A percentile compares a stretch with the other conserved stretches of the same genome.
These are phyloP conservation scores for Phialocephala subalpina DNA, from an alignment of 2,329 filamentous ascomycete genomes.

Conservation along the genomic window DNA sequence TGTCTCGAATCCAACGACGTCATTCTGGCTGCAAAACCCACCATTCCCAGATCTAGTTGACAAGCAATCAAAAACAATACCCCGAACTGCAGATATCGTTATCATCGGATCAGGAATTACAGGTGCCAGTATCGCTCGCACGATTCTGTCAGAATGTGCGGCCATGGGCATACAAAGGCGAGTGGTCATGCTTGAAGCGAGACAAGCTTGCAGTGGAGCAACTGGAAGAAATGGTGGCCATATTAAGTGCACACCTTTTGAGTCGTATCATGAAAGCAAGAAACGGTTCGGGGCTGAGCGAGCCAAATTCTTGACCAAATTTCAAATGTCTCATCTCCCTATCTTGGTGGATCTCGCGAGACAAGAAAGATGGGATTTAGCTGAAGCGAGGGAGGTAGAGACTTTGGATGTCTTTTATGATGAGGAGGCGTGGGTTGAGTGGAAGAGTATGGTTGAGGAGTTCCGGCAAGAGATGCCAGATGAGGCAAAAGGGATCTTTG, in stretches of 20 bases:
- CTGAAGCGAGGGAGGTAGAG: conserved; percentile 47
- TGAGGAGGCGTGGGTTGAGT: conserved; percentile 29
- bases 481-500: conserved; percentile 19
- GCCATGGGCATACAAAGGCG: conserved; percentile 29
- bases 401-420: conserved; percentile 50
- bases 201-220: conserved; percentile 57
- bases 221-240: conserved; percentile 63
- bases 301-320: conserved; percentile 52
- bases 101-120: conserved; percentile 65
- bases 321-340: conserved; percentile 53
- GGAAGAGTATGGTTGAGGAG: conserved; percentile 43
- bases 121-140: conserved; percentile 50
- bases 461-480: conserved; percentile 51
- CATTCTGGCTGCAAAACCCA: conserved; percentile 57
- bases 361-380: conserved; percentile 39
- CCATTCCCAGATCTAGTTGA: conserved; percentile 52
- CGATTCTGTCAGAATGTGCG: conserved; percentile 42
- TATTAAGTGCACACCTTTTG: conserved; percentile 55
- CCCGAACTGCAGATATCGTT: conserved; percentile 53
- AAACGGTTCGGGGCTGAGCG: conserved; percentile 43
- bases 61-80: conserved; percentile 45
- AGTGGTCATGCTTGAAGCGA: conserved; percentile 60
- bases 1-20: conserved; percentile 35
- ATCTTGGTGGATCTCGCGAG: conserved; percentile 50
- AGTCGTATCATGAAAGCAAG: conserved; percentile 49